Evolutionary conservation across 2,329 filamentous ascomycete genomes (phyloP), one percentile per base, ranked within the genome.

Genomic region (Aureobasidium musti): DNA sequence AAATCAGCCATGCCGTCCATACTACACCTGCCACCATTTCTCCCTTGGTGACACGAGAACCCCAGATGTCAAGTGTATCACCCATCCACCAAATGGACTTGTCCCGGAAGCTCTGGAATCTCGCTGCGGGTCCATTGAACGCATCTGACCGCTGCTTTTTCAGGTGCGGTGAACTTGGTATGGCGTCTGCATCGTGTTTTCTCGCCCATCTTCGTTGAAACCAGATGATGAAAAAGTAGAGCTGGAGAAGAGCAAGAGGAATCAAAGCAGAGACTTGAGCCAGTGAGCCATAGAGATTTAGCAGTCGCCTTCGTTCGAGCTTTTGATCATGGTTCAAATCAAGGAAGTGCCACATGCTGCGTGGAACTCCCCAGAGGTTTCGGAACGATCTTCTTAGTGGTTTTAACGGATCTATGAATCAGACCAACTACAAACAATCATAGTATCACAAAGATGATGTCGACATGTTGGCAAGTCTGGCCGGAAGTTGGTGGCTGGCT

Each of bases 241-340:
- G 26, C 68, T 81, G 80, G 57, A 80, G 79, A 2, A 80, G 67
- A 3, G 78, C 69, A 17, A 85, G 70, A 30, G 82, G 75, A 4
- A 82, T 69, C 10, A 87, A 67, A 5, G 82, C 78, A 1, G 85
- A 86, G 68, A 80, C 75, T 73, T 87, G 85, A 19, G 85, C 86
- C 43, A 84, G 75, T n/a, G 79, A 74, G 8, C 83, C 85, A 63
- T 86, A 84, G 59, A 77, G 76, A 71, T 86, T 82, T n/a, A 88
- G 80, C 28, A 83, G 73, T 28, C 80, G 76, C 39, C 85, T 79
- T 41, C 86, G 80, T 30, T 79, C 78, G 54, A 82, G 76, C 65
- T 82, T 80, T 69, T 86, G 81, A 30, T 80, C 77, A 17, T 81
- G 75, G 14, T 79, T 78, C 30, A 86, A 77, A n/a, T 78, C 78